Evolutionary conservation across 192 early-diverging fungal genomes (phyloP), one percentile per base, ranked within the genome.

Genomic region (Blastocladiella britannica): DNA sequence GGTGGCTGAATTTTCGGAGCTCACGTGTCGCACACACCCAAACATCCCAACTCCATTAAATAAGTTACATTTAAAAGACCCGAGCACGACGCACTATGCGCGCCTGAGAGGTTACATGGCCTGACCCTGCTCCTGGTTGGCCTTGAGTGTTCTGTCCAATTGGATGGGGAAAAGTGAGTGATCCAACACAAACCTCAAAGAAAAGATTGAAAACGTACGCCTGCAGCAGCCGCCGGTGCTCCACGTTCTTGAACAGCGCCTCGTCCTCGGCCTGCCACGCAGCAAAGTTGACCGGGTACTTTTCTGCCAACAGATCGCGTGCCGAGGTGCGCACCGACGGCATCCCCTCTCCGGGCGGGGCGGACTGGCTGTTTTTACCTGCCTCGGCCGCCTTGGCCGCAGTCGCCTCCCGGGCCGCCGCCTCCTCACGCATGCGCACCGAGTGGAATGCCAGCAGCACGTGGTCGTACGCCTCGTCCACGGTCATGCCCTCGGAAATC

Each of bases 381-480:
- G 4, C 37, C 37, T 47, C n/a, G 37, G 37, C 15, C 37, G 12
- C n/a, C 37, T 47, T 47, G 37, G 0, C 37, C 15, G 37, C 37
- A 20, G 12, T 4, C 15, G 37, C 37, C 2, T 2, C 72, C 63
- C 75, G 74, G 54, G 73, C 73, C 61, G 82, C 77, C 26, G 72
- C 62, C 60, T 95, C 92, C 62, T 88, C 75, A 43, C 76, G 80
- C 30, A 80, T 83, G 51, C 92, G 81, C 55, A 81, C 65, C 54
- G 65, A 63, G 64, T 92, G 92, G 64, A 95, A 92, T 60, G 87
- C 86, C 15, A 62, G 55, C 15, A 86, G 81, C 24, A 85, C 85
- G 53, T 74, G 71, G 37, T 72, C 74, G 59, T 95, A 95, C 20
- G 92, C 89, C 43, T 81, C 77, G 60, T 80, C 73, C 66, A 83